Base-by-base conservation (phyloP, 1,139 yeast species). In the Casaregolazyma lundiana region DNA sequence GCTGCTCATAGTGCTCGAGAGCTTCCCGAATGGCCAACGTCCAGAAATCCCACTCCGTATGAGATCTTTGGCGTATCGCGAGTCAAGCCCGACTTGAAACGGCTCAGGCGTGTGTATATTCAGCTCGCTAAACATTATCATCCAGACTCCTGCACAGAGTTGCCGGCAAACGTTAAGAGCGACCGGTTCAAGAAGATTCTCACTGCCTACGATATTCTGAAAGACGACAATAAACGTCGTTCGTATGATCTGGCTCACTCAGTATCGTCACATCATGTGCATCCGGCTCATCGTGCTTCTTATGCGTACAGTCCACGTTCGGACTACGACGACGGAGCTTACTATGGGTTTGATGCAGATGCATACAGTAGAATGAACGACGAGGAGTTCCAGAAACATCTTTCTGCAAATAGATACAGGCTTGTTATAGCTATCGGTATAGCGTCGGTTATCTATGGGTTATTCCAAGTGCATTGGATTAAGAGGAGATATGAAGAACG, bases 121-220 rank as follows among this genome's bases (percentile, higher is more conserved):
- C 72, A 76, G 47, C 75, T 81, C 47, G 92, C 94, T 13, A 88
- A 86, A 63, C 61, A 81, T 6, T 90, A 92, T 60, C 97, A 92
- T 59, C 97, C 98, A 0, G 98, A 92, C 66, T 67, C 82, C 5
- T 54, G 54, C 35, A 49, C 49, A 17, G 13, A 39, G 51, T 13
- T 38, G 51, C n/a, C 41, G 43, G 4, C 53, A 50, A 22, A 49
- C 51, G 18, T 30, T 15, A 53, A 56, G 43, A 56, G 58, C 4
- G 74, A 70, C 13, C 67, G 96, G 48, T 90, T 88, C 64, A 86
- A 84, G 58, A 69, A 75, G 52, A 67, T 89, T 4, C 81, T 83
- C 34, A 76, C 78, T 21, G 96, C 96, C 0, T 90, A 92, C 62
- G 78, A 78, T 11, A 69, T 87, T 11, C 66, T 90, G 41, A 77